phyloP scores from a whole-genome alignment of 2,329 filamentous ascomycete genomes.

The Penicillium sp. region DNA sequence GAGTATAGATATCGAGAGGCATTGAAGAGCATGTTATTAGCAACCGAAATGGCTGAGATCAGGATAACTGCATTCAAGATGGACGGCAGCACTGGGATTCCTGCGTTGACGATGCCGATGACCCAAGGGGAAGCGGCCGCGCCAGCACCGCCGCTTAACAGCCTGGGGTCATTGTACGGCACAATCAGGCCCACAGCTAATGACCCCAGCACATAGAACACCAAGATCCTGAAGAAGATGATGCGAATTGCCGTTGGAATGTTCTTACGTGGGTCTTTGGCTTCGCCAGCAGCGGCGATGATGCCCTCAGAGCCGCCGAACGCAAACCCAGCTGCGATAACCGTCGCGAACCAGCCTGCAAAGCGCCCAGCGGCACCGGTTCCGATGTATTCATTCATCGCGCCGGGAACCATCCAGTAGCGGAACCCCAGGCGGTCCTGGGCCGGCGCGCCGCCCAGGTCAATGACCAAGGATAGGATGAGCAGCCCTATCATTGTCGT shows the following conservation, averaged over 20 bases:
- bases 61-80: slow-evolving; percentile 68
- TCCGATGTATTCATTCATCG: slow-evolving; percentile 41
- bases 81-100: slow-evolving; percentile 52
- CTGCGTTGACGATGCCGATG: slow-evolving; percentile 41
- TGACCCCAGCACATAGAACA: slow-evolving; percentile 1
- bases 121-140: slow-evolving; percentile 39
- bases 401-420: slow-evolving; percentile 55
- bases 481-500: slow-evolving; percentile 45
- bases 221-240: not conserved
- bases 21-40: slow-evolving; percentile 64
- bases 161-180: not conserved
- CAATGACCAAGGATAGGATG: slow-evolving; percentile 10
- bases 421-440: slow-evolving; percentile 52
- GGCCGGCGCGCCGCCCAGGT: slow-evolving; percentile 26
- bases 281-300: slow-evolving; percentile 65
- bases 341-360: not conserved
- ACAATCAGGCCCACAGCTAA: not conserved
- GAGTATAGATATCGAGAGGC: slow-evolving; percentile 57
- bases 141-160: slow-evolving; percentile 39
- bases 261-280: slow-evolving; percentile 64
- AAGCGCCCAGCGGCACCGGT: slow-evolving; percentile 30
- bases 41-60: slow-evolving; percentile 64
- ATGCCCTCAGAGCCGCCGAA: slow-evolving; percentile 67
- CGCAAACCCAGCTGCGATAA: slow-evolving; percentile 51
- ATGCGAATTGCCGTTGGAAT: slow-evolving; percentile 42